A percentile compares a stretch with the other conserved stretches of the same genome.
phyloP scores from a whole-genome alignment of 2,329 filamentous ascomycete species.

The Aspergillus glaucus region DNA sequence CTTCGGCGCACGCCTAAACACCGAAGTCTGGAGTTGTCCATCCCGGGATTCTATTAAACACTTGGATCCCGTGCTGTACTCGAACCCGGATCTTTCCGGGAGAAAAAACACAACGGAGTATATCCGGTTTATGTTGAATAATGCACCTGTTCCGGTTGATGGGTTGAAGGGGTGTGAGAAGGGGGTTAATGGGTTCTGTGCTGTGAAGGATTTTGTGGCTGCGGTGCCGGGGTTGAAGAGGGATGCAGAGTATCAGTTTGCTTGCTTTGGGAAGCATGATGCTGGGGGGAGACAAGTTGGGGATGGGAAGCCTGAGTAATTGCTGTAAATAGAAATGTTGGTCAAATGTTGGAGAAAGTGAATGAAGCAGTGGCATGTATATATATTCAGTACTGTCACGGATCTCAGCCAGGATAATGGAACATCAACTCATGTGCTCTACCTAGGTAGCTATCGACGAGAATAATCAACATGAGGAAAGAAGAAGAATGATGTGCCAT shows the following conservation, averaged over 20 bases:
- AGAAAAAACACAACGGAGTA: slow-evolving; percentile 13
- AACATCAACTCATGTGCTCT: no score
- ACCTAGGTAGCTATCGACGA: no score
- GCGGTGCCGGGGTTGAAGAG: slow-evolving; percentile 22
- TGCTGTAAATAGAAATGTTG: not conserved
- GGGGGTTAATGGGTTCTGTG: slow-evolving; percentile 24
- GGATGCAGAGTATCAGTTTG: slow-evolving; percentile 22
- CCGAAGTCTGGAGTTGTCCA: slow-evolving; percentile 51
- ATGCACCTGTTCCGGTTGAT: slow-evolving; percentile 20
- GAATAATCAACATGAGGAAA: no score
- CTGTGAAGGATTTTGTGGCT: slow-evolving; percentile 19
- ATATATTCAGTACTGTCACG: not conserved
- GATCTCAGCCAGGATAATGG: no score
- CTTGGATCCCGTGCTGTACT: slow-evolving; percentile 34
- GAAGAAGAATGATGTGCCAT: no score
- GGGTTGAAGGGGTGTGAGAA: slow-evolving; percentile 21
- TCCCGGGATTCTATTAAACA: slow-evolving; percentile 17
- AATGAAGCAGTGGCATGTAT: not conserved
- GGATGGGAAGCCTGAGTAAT: slow-evolving; percentile 13
- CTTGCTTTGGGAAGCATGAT: slow-evolving; percentile 24
- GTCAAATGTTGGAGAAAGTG: not conserved
- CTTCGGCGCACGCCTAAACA: slow-evolving; percentile 50
- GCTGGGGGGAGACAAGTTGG: slow-evolving; percentile 18
- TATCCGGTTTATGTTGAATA: slow-evolving; percentile 28
- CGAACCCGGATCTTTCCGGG: slow-evolving; percentile 18